These are phyloP conservation scores for Xerocomus nothofagi DNA, from an alignment of 1,284 basidiomycete species.

Conservation along the genomic window DNA sequence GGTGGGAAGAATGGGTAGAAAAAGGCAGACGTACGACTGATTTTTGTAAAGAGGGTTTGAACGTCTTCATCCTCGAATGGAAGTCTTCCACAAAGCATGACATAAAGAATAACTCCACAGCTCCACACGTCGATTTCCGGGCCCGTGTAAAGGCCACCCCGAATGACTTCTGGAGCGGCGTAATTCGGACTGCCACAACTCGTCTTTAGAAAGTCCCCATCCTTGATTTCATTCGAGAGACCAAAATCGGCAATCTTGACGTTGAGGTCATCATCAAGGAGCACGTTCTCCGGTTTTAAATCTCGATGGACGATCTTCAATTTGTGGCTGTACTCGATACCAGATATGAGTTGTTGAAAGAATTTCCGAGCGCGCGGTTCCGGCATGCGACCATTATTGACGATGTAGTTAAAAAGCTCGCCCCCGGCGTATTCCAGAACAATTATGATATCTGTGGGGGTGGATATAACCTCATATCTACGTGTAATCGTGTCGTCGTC, in stretches of 20 bases:
- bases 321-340: conserved; percentile 92
- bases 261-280: conserved; percentile 75
- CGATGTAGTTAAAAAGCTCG: conserved; percentile 96
- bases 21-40: conserved; percentile 78
- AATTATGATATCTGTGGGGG: conserved; percentile 92
- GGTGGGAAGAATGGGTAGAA: conserved; percentile 30
- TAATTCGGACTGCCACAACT: conserved; percentile 97
- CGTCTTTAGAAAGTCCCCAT: conserved; percentile 93
- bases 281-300: conserved; percentile 91
- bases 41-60: conserved; percentile 88
- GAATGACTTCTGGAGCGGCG: conserved; percentile 94
- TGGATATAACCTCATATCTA: conserved; percentile 95
- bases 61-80: conserved; percentile 97
- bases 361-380: conserved; percentile 85
- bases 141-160: conserved; percentile 89
- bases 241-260: conserved; percentile 98
- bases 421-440: conserved; percentile 92
- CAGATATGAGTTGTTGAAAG: conserved; percentile 96
- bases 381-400: conserved; percentile 83
- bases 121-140: conserved; percentile 99
- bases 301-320: conserved; percentile 96
- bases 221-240: conserved; percentile 89
- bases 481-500: conserved; percentile 8
- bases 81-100: conserved; percentile 89
- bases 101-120: conserved; percentile 93